Evolutionary conservation across 352 stramenopile genomes (phyloP), one percentile per base, ranked within the genome.

Genomic region (Globisporangium cystogenes): DNA sequence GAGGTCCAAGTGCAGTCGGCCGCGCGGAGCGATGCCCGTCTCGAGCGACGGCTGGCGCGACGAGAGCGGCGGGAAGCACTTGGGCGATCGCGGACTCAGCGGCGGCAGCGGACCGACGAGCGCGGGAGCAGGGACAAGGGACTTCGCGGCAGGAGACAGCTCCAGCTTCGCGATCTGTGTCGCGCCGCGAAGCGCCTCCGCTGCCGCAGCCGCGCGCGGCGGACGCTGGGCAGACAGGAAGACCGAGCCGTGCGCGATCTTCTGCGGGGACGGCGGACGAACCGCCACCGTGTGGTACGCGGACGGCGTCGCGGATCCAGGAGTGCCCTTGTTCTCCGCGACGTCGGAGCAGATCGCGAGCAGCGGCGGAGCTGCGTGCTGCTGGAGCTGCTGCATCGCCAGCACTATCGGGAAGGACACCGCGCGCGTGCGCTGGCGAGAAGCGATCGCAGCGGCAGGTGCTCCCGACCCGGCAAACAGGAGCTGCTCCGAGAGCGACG

Each of bases 331-430:
- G 40, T 61, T 61, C 23, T 55, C 55, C 2, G 29, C 24, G 16
- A 26, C 29, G 7, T 41, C 26, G 7, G 55, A n/a, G 29, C 49
- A 57, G 35, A 63, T 42, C 7, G 56, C 48, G 14, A 63, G 58
- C 8, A 65, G 46, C 21, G 48, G 53, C 10, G 44, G 41, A 1
- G 36, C 41, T 51, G 21, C 45, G 5, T 42, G 12, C 31, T 50
- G 53, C 21, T 24, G 50, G 31, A 24, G 59, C 35, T 57, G 45
- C 21, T 63, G 48, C 7, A 26, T 26, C 0, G 26, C n/a, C 18
- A 74, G 21, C 33, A 59, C 43, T 4, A 71, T 35, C 16, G 67
- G 67, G 26, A 66, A 76, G 26, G 67, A 76, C 10, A 70, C 44
- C 3, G 64, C 64, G 16, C 67, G 60, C 40, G 62, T 49, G 46